These are phyloP conservation scores for Cyberlindnera japonica DNA, from an alignment of 805 yeast species.

Conservation along the genomic window DNA sequence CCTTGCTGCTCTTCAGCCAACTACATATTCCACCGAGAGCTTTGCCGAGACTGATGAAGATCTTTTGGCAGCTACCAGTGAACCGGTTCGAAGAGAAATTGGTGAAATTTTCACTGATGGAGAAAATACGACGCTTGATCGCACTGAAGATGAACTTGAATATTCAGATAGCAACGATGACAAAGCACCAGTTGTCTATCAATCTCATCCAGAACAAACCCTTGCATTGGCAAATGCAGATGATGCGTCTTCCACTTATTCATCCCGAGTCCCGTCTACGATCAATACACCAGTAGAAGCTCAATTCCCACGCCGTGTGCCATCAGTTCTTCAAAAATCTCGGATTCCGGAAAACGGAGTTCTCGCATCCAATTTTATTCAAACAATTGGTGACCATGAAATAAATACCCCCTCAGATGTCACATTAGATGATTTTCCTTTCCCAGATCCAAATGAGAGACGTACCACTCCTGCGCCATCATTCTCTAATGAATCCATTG, in stretches of 20 bases:
- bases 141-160: not conserved
- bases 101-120: constrained; percentile 10
- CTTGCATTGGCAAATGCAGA: constrained; percentile 8
- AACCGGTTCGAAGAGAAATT: constrained; percentile 3
- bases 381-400: constrained; percentile 5
- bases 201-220: not conserved
- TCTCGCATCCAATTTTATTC: not conserved
- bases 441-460: constrained; percentile 24
- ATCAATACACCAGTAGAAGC: constrained; percentile 16
- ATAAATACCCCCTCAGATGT: constrained; percentile 7
- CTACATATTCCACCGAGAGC: constrained; percentile 14
- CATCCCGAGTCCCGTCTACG: constrained; percentile 21
- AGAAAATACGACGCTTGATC: constrained; percentile 5
- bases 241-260: constrained; percentile 25
- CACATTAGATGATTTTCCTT: constrained; percentile 15
- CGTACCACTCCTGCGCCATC: constrained; percentile 30
- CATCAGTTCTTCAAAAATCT: constrained; percentile 13
- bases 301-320: constrained; percentile 15
- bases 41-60: constrained; percentile 16
- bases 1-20: constrained; percentile 23
- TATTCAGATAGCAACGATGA: not conserved
- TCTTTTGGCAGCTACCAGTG: constrained; percentile 1
- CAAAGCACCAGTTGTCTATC: not conserved
- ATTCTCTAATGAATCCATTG: constrained; percentile 30
- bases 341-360: constrained; percentile 16